Conservation (phyloP, 2,329 filamentous ascomycete genomes). For the Botryosphaeria dothidea region DNA sequence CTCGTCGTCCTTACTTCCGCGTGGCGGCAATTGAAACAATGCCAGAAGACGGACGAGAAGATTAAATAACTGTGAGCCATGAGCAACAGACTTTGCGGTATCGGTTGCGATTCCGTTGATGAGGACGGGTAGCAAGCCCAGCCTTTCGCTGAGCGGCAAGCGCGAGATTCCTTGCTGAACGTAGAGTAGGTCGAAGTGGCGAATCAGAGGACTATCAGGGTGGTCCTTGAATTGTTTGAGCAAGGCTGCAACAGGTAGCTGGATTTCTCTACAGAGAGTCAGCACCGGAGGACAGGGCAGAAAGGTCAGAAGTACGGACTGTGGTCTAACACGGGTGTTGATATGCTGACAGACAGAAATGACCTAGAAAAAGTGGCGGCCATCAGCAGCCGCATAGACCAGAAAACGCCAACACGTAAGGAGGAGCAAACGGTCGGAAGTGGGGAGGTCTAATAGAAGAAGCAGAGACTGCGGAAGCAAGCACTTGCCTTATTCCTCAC, state of each 20-base stretch:
- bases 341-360: constrained; percentile 72
- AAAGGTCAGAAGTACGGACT: constrained; percentile 36
- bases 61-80: constrained; percentile 73
- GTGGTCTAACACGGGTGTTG: constrained; percentile 63
- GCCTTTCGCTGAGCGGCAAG: constrained; percentile 62
- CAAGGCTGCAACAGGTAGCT: constrained; percentile 80
- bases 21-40: constrained; percentile 69
- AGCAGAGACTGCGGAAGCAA: neutral
- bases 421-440: neutral
- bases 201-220: constrained; percentile 67
- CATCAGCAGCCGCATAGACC: constrained; percentile 31
- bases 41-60: constrained; percentile 76
- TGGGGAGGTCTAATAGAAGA: neutral
- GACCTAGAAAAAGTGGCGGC: constrained; percentile 46
- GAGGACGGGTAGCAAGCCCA: constrained; percentile 70
- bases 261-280: constrained; percentile 52
- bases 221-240: constrained; percentile 87
- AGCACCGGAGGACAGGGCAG: constrained; percentile 14
- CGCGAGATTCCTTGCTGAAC: constrained; percentile 79
- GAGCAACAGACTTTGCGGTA: constrained; percentile 54
- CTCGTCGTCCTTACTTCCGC: constrained; percentile 77
- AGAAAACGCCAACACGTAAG: constrained; percentile 33
- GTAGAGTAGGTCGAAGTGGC: constrained; percentile 85
- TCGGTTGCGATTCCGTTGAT: constrained; percentile 66
- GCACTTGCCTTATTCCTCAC: constrained; percentile 72